Evolutionary conservation across 2,329 filamentous ascomycete genomes (phyloP).

Genomic region (Penicillium brasilianum): DNA sequence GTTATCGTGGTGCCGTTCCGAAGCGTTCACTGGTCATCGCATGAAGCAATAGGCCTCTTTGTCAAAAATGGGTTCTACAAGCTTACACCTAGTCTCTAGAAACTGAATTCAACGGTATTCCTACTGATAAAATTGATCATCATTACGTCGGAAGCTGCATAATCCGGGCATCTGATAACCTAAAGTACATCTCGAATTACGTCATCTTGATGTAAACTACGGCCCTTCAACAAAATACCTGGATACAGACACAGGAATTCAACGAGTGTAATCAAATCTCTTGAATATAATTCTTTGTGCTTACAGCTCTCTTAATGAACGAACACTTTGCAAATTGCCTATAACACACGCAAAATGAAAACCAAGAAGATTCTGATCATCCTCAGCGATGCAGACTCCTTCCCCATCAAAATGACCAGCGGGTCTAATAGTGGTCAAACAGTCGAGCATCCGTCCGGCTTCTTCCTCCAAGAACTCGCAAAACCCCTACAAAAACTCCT

Average conservation of each 20-base stretch:
- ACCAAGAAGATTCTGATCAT: slow-evolving; percentile 52
- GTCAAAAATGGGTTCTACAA: background rate
- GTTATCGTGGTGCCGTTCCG: too few species aligned
- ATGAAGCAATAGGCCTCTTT: background rate
- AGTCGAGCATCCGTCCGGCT: slow-evolving; percentile 40
- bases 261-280: background rate
- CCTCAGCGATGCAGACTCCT: slow-evolving; percentile 50
- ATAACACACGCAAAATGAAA: slow-evolving; percentile 21
- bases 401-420: slow-evolving; percentile 41
- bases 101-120: background rate
- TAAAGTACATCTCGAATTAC: background rate
- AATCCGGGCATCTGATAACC: background rate
- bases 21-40: background rate
- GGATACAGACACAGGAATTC: background rate
- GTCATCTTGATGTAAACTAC: background rate
- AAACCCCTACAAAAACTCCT: slow-evolving; percentile 46
- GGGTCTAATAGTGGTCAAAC: slow-evolving; percentile 30
- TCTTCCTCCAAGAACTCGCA: slow-evolving; percentile 49
- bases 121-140: background rate
- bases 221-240: background rate
- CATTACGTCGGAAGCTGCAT: background rate
- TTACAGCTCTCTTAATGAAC: background rate
- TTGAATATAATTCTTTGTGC: background rate
- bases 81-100: background rate
- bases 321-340: background rate